phyloP scores from a whole-genome alignment of 1,284 basidiomycete genomes.

The Fistulina hepatica region DNA sequence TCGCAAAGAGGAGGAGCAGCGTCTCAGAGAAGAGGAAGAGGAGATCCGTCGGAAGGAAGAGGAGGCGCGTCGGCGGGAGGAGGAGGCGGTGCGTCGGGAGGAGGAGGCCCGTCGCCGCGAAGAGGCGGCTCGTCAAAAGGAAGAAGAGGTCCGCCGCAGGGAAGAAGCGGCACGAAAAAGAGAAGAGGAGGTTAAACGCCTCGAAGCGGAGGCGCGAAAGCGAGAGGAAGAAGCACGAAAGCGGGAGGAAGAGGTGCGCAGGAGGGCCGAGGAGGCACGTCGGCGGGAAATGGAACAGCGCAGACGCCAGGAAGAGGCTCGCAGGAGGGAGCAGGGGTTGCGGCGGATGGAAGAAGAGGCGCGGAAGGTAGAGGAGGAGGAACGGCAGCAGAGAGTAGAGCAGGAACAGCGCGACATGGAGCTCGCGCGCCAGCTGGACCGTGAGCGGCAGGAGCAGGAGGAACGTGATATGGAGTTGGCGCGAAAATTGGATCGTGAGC shows the following conservation, averaged over 20 bases:
- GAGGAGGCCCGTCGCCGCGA: background rate
- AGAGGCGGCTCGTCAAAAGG: background rate
- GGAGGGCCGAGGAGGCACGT: background rate
- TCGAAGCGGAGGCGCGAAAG: background rate
- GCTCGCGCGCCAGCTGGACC: slow-evolving; percentile 18
- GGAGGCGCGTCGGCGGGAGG: slow-evolving; percentile 2
- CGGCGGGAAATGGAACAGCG: background rate
- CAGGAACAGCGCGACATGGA: slow-evolving; percentile 31
- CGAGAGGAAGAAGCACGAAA: background rate
- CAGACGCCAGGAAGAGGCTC: background rate
- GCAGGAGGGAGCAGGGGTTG: background rate
- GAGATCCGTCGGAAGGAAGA: slow-evolving; percentile 1
- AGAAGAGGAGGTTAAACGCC: no score
- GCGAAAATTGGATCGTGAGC: slow-evolving; percentile 31
- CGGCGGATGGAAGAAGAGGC: slow-evolving; percentile 1
- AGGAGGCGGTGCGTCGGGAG: slow-evolving; percentile 1
- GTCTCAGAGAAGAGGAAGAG: background rate
- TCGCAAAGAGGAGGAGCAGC: background rate
- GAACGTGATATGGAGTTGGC: slow-evolving; percentile 20
- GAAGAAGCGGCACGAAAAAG: no score
- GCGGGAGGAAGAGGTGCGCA: background rate
- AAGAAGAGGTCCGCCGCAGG: background rate
- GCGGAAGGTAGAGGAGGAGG: slow-evolving; percentile 1
- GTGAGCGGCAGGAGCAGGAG: slow-evolving; percentile 17
- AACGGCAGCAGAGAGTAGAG: slow-evolving; percentile 11